Evolutionary conservation across 2,329 filamentous ascomycete genomes (phyloP).

Genomic region (Cordyceps javanica): DNA sequence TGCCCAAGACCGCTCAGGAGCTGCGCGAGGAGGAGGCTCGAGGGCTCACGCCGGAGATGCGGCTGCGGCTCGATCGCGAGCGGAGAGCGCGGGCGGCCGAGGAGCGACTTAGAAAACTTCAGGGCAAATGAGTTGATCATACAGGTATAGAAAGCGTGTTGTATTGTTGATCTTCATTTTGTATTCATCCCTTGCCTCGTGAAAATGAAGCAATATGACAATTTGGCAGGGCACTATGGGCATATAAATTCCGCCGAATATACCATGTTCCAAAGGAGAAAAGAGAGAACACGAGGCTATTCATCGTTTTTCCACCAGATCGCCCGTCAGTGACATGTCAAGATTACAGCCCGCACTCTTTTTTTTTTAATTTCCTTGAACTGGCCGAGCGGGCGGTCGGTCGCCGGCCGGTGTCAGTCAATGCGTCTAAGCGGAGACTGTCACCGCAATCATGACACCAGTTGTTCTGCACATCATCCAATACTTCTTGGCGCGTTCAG

Average conservation of each 20-base stretch:
- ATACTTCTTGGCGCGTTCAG: too few relatives aligned
- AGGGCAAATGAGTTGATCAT: slow-evolving; percentile 26
- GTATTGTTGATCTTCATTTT: background rate
- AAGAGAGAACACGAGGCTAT: too few relatives aligned
- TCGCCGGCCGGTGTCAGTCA: too few relatives aligned
- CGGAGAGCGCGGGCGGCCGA: slow-evolving; percentile 86
- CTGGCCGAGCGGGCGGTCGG: background rate
- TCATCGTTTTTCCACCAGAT: background rate
- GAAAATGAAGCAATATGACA: too few relatives aligned
- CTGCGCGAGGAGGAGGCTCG: slow-evolving; percentile 75
- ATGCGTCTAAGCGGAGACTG: too few relatives aligned
- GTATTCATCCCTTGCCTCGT: background rate
- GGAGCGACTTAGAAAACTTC: slow-evolving; percentile 69
- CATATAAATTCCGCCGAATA: too few relatives aligned
- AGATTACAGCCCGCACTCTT: background rate
- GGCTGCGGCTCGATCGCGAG: slow-evolving; percentile 77
- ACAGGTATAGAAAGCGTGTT: background rate
- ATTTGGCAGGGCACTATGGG: too few relatives aligned
- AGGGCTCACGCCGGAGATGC: slow-evolving; percentile 83
- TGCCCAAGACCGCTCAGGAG: slow-evolving; percentile 71
- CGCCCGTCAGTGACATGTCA: background rate
- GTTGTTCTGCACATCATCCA: too few relatives aligned
- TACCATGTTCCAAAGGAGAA: too few relatives aligned
- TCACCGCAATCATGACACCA: too few relatives aligned
- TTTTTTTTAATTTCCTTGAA: background rate